These are phyloP conservation scores for Lasiosphaeriaceae sp. DNA, from an alignment of 495 filamentous ascomycete species.

Conservation along the genomic window DNA sequence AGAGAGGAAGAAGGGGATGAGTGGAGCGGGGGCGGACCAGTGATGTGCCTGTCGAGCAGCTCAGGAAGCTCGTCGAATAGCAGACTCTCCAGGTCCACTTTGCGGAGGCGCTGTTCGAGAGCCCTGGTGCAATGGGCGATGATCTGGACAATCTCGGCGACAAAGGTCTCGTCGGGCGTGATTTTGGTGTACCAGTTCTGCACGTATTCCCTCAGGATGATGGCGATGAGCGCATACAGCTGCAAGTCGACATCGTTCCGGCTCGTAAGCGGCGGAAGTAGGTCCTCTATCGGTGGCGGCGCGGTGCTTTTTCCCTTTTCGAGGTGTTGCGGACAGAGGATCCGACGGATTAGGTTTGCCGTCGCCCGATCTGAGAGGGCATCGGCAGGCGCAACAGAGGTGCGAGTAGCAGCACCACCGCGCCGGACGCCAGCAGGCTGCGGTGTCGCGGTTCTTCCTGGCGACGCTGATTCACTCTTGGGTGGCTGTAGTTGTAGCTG, in stretches of 20 bases:
- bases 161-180: conserved; percentile 81
- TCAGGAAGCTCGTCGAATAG: conserved; percentile 86
- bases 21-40: conserved; percentile 53
- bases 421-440: conserved; percentile 11
- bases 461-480: background rate
- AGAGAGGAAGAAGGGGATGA: background rate
- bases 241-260: conserved; percentile 89
- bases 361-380: conserved; percentile 51
- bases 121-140: conserved; percentile 86
- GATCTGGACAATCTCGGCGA: conserved; percentile 80
- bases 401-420: conserved; percentile 28
- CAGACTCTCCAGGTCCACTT: conserved; percentile 76
- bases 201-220: conserved; percentile 84
- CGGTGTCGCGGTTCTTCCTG: no score
- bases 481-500: background rate
- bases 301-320: conserved; percentile 41
- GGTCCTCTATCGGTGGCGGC: conserved; percentile 59
- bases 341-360: conserved; percentile 46
- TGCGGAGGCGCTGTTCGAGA: conserved; percentile 77
- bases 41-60: conserved; percentile 73
- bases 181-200: conserved; percentile 90
- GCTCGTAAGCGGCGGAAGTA: conserved; percentile 87
- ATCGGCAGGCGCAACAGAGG: conserved; percentile 28
- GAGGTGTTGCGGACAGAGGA: conserved; percentile 45
- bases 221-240: conserved; percentile 84